A percentile compares a stretch with the other conserved stretches of the same genome.
Conservation (phyloP, 331 rosid genomes). For the Quercus lobata region DNA sequence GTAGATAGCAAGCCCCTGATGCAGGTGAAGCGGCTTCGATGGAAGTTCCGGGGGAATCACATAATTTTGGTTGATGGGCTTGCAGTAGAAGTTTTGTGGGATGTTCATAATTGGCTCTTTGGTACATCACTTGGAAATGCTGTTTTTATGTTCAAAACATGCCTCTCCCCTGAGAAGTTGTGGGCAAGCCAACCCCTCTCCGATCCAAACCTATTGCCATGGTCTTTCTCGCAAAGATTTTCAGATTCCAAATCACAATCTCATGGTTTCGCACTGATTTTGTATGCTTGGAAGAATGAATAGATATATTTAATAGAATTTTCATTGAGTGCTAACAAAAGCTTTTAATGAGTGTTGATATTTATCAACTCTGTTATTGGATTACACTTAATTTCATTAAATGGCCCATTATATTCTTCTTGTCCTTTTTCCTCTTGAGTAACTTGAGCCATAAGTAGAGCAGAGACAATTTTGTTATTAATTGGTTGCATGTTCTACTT, state of each 20-base stretch:
- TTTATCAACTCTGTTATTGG: slow-evolving; percentile 23
- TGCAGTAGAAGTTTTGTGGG: slow-evolving; percentile 91
- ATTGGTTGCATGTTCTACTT: slow-evolving; percentile 35
- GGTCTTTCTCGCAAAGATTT: slow-evolving; percentile 89
- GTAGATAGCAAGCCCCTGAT: slow-evolving; percentile 75
- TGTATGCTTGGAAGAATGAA: slow-evolving; percentile 88
- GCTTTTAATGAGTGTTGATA: slow-evolving; percentile 45
- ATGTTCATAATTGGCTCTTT: slow-evolving; percentile 94
- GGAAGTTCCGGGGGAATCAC: slow-evolving; percentile 94
- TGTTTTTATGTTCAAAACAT: slow-evolving; percentile 90
- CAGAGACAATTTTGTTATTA: slow-evolving; percentile 19
- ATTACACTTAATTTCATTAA: slow-evolving; percentile 25
- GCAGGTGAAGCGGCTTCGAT: slow-evolving; percentile 79
- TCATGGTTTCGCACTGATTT: slow-evolving; percentile 70
- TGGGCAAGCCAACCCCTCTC: slow-evolving; percentile 55
- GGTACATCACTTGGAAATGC: slow-evolving; percentile 70
- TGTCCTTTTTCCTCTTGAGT: slow-evolving; percentile 16
- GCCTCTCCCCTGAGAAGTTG: slow-evolving; percentile 62
- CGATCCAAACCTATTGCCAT: slow-evolving; percentile 55
- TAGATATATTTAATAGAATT: slow-evolving; percentile 39
- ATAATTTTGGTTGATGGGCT: slow-evolving; percentile 82
- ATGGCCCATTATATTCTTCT: slow-evolving; percentile 26
- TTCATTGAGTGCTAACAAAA: slow-evolving; percentile 54
- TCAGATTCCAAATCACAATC: slow-evolving; percentile 61
- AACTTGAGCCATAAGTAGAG: slow-evolving; percentile 28